These are phyloP conservation scores for Orbilia oligospora DNA, from an alignment of 2,329 filamentous ascomycete genomes.

Conservation along the genomic window DNA sequence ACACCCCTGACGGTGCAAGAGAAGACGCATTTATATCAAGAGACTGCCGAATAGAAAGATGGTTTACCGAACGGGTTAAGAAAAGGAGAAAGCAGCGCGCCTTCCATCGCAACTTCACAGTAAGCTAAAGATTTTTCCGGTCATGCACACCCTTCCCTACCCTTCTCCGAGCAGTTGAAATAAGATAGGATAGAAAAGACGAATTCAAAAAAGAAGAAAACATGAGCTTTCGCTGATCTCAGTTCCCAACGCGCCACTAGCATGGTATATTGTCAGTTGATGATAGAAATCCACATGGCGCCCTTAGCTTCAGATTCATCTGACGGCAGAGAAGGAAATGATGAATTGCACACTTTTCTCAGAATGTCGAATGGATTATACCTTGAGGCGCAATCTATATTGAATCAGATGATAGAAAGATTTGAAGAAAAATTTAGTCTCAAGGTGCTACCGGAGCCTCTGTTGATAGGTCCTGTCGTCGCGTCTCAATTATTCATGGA, in stretches of 20 bases:
- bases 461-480: background rate
- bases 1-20: background rate
- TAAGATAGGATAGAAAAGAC: too few species aligned
- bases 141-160: background rate
- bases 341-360: background rate
- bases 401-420: background rate
- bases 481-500: background rate
- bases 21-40: background rate
- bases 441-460: background rate
- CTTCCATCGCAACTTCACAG: background rate
- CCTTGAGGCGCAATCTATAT: background rate
- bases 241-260: background rate
- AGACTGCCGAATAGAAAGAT: background rate
- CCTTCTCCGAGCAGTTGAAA: background rate
- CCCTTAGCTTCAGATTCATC: background rate
- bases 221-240: too few species aligned
- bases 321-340: background rate
- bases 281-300: background rate
- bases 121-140: background rate
- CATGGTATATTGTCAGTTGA: background rate
- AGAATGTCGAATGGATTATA: background rate
- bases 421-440: background rate
- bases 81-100: background rate
- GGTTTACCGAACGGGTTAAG: background rate
- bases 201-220: too few species aligned